These are phyloP conservation scores for Tuctoria greenei DNA, from an alignment of 176 grass and related monocot genomes.

Conservation along the genomic window DNA sequence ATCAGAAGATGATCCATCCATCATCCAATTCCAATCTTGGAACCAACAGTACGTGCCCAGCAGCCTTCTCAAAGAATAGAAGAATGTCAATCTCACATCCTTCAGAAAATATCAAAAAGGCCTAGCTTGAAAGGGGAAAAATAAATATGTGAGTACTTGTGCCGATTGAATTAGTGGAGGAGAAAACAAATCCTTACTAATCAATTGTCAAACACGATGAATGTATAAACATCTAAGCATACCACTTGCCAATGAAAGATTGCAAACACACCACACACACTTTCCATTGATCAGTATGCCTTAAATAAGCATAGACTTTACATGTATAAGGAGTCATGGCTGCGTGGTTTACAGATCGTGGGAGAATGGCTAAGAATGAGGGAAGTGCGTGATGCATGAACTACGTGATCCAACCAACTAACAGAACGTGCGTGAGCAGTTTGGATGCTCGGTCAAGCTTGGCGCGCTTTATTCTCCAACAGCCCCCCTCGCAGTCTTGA, in stretches of 20 bases:
- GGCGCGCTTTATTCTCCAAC: too few relatives aligned
- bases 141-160: conserved; percentile 2
- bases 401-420: too few relatives aligned
- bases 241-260: neutral
- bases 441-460: too few relatives aligned
- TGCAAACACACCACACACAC: too few relatives aligned
- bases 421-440: too few relatives aligned
- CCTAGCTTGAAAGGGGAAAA: conserved; percentile 41
- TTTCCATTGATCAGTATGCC: too few relatives aligned
- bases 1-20: conserved; percentile 71
- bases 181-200: conserved; percentile 8
- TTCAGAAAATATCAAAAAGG: conserved; percentile 92
- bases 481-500: too few relatives aligned
- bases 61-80: conserved; percentile 84
- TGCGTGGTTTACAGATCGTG: too few relatives aligned
- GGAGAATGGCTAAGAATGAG: too few relatives aligned
- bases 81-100: conserved; percentile 86
- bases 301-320: too few relatives aligned
- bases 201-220: conserved; percentile 12
- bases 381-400: too few relatives aligned
- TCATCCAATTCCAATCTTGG: conserved; percentile 78
- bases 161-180: conserved; percentile 9
- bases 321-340: too few relatives aligned
- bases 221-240: conserved; percentile 4
- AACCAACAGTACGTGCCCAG: conserved; percentile 74